Base-by-base conservation (phyloP, 2,329 filamentous ascomycete genomes). In the Chaetomium sp. region DNA sequence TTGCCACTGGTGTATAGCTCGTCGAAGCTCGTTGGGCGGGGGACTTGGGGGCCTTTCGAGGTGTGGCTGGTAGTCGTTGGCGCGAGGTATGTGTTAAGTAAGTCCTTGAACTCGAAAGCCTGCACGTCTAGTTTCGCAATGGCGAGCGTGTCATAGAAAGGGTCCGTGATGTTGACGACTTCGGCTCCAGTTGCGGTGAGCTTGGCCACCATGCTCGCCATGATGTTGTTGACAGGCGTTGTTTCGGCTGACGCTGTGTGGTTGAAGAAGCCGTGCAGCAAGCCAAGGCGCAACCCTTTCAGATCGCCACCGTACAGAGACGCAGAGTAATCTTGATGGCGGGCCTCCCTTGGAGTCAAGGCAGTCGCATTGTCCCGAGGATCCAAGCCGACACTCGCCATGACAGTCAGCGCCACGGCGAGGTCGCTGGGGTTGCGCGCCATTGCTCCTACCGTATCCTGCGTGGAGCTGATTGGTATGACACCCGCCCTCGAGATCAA, bases 121-220 rank as follows among this genome's bases (percentile, higher is more conserved):
- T 90, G 87, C 0, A 86, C 85, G 69, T 90, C 87, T 19, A 85
- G 77, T 0, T 74, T 70, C 4, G 72, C 71, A 51, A 90, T 80
- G 4, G 76, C 73, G 1, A 80, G 80, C 0, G 83, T 77, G 68
- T 89, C 83, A 72, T 86, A 87, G 19, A 80, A 67, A 1, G 77
- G 50, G 5, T 79, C 77, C 9, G 75, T 78, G 63, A 88, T 82
- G 35, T 81, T 78, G 19, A 88, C 70, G 2, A 88, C 69, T 0
- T 75, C 78, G 4, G 78, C 85, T 12, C 85, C 85, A 5, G 81
- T 78, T 0, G 71, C 69, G 35, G 72, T 60, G 0, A 90, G 74
- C 29, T 78, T 78, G 0, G 73, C 68, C n/a, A 85, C 75, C 51
- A 84, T 79, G 21, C 74, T 68, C 21, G 76, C 74, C 80, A 88